Base-by-base conservation (phyloP, 768 basidiomycete species). In the Daedaleopsis nitida region DNA sequence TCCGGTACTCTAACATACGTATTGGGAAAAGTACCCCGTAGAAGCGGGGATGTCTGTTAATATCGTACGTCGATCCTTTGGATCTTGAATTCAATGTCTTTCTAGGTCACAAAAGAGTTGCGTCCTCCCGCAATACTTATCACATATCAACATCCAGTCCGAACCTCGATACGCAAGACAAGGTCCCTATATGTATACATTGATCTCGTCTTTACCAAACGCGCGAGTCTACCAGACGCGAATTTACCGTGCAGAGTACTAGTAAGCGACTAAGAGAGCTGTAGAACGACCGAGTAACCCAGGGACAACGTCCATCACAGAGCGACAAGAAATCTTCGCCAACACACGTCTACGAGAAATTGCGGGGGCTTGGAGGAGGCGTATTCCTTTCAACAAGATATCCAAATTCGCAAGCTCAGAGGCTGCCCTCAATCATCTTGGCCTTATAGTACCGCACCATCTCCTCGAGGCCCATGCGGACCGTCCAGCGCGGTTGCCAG, bases 401-500 rank as follows among this genome's bases (percentile, higher is more conserved):
- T 14, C n/a, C 44, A 44, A 5, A 32, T 8, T 13, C 35, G 9
- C 37, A 44, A 10, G 47, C 39, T 70, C 81, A 92, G 42, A 92
- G 78, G 70, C 87, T 89, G 27, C 92, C 92, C 74, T 94, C 92
- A 3, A 82, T 84, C 84, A 94, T 89, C 76, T 89, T 93, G 19
- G 88, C 86, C 75, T 92, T 94, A 80, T 94, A 96, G 75, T 94
- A 96, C 60, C 91, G 78, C 38, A 94, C 89, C 91, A 96, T 96
- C 79, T 96, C 95, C 77, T 94, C 93, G 52, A 98, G 74, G 27
- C 96, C 96, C 87, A 94, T 94, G 65, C 86, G 84, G 52, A 97
- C 91, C 34, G 88, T 89, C 94, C 95, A 99, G 69, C 86, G 81
- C 13, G 96, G 94, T 73, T 96, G 87, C 97, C 97, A 99, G 16